Conservation (phyloP, 1,284 basidiomycete genomes). For the Erythrobasidium hasegawianum region DNA sequence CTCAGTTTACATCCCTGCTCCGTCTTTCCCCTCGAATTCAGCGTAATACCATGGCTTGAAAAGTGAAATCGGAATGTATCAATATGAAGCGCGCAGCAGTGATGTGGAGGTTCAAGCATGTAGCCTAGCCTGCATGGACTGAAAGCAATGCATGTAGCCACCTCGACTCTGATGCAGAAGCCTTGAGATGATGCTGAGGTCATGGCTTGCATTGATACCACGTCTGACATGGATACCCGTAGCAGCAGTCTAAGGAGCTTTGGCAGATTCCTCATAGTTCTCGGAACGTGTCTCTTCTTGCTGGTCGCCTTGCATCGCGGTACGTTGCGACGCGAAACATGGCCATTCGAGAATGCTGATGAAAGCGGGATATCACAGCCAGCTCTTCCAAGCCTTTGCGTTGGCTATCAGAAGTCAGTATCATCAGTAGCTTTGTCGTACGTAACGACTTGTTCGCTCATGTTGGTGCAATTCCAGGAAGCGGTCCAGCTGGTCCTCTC, state of each 20-base stretch:
- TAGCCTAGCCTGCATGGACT: no score
- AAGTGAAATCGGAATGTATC: no score
- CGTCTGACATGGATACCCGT: not conserved
- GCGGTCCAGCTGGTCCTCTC: conserved; percentile 16
- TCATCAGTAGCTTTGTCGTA: not conserved
- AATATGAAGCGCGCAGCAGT: no score
- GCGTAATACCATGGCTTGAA: no score
- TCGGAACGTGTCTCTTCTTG: conserved; percentile 4
- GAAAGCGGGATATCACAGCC: not conserved
- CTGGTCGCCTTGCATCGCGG: conserved; percentile 18
- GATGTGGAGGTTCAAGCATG: no score
- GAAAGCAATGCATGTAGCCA: no score
- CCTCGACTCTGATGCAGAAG: no score
- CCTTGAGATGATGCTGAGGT: no score
- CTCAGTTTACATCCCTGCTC: no score
- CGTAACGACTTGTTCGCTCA: no score
- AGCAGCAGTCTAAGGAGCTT: conserved; percentile 5
- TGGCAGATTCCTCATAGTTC: conserved; percentile 13
- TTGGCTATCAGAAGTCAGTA: conserved; percentile 19
- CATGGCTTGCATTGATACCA: no score
- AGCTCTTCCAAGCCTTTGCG: conserved; percentile 5
- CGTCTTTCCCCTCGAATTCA: no score
- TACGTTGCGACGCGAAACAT: conserved; percentile 1
- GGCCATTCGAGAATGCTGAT: not conserved
- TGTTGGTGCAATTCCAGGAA: conserved; percentile 3